Conservation (phyloP, 331 rosid genomes). For the Stylosanthes scabra region DNA sequence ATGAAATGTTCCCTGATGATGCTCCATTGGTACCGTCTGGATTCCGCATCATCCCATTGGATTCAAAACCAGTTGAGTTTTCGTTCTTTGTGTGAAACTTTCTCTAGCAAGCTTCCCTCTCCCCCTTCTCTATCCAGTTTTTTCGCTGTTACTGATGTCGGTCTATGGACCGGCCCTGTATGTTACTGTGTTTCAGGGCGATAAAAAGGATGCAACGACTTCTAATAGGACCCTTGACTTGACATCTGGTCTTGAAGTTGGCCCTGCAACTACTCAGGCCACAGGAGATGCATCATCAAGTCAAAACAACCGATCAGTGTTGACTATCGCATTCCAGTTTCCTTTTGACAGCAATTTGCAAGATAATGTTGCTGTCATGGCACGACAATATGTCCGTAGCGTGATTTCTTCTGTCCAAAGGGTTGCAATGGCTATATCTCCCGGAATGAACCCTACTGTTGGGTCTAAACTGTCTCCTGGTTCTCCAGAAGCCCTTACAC, state of each 20-base stretch:
- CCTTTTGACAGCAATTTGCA: constrained; percentile 80
- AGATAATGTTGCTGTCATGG: constrained; percentile 86
- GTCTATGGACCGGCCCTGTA: not conserved
- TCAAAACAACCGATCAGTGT: constrained; percentile 74
- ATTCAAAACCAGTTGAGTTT: constrained; percentile 91
- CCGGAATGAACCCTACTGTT: constrained; percentile 64
- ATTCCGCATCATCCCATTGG: constrained; percentile 89
- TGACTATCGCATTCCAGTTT: constrained; percentile 97
- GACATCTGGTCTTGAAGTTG: constrained; percentile 89
- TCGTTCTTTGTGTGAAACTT: constrained; percentile 2
- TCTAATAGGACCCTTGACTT: constrained; percentile 78
- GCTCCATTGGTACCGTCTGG: constrained; percentile 94
- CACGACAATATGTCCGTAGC: constrained; percentile 83
- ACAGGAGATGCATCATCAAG: constrained; percentile 50
- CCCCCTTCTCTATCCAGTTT: not conserved
- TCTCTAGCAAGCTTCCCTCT: not conserved
- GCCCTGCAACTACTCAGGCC: constrained; percentile 55
- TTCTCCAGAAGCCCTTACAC: constrained; percentile 87
- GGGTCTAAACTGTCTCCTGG: constrained; percentile 75
- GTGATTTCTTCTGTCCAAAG: constrained; percentile 93
- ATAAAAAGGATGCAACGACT: constrained; percentile 61
- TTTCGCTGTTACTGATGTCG: not conserved
- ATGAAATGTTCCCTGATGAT: constrained; percentile 95
- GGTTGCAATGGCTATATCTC: constrained; percentile 95
- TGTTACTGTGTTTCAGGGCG: constrained; percentile 57